phyloP scores from a whole-genome alignment of 75 land plant genomes.

The Pinus taeda region DNA sequence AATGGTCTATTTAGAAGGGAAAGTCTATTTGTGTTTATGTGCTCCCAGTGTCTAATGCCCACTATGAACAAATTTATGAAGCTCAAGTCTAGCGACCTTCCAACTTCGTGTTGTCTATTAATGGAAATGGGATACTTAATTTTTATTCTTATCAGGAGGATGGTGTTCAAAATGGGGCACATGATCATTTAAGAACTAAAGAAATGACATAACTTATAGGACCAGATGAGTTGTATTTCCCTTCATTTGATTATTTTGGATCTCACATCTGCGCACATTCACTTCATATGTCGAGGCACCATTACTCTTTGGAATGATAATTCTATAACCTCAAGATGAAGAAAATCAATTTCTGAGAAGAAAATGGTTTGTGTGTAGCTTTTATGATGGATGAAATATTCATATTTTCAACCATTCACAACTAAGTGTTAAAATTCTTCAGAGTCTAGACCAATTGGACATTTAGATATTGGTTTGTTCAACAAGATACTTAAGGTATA shows the following conservation, averaged over 20 bases:
- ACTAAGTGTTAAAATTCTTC: too few relatives aligned
- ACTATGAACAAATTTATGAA: conserved; percentile 37
- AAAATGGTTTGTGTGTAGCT: not conserved
- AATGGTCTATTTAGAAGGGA: conserved; percentile 79
- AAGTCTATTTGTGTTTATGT: conserved; percentile 49
- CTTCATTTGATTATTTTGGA: conserved; percentile 79
- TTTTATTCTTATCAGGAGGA: conserved; percentile 60
- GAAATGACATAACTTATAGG: conserved; percentile 63
- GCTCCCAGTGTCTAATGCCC: conserved; percentile 59
- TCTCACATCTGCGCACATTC: conserved; percentile 30
- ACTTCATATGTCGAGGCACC: not conserved
- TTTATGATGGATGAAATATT: not conserved
- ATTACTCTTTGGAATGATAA: not conserved
- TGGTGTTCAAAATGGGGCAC: conserved; percentile 10
- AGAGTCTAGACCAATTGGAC: too few relatives aligned
- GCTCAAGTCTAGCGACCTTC: conserved; percentile 92
- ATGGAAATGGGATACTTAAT: conserved; percentile 70
- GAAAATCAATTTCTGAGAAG: not conserved
- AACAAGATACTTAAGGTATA: too few relatives aligned
- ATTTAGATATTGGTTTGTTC: too few relatives aligned
- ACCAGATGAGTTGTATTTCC: conserved; percentile 65
- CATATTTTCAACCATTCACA: not conserved
- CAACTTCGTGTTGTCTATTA: conserved; percentile 68
- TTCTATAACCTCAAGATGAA: not conserved
- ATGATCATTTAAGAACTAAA: conserved; percentile 14